Conservation (phyloP, 1,284 basidiomycete genomes). For the Malassezia sp. region DNA sequence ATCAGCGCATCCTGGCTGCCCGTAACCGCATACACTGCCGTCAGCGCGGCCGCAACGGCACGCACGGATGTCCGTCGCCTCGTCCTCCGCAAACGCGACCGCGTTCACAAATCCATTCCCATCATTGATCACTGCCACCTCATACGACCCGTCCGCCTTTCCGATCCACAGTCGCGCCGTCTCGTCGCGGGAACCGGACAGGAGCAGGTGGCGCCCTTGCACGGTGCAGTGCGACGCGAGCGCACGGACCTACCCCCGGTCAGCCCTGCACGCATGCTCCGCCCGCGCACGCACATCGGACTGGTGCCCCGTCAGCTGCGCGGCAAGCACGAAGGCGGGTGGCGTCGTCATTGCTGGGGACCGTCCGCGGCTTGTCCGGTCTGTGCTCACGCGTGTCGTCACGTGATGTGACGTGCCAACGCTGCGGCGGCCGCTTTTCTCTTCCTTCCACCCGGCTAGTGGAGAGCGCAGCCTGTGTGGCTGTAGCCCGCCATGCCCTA, state of each 20-base stretch:
- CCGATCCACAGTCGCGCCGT: constrained; percentile 22
- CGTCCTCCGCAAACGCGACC: constrained; percentile 20
- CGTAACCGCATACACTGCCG: constrained; percentile 21
- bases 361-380: no score
- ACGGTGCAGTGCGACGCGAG: constrained; percentile 29
- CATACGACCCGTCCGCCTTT: background rate
- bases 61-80: constrained; percentile 10
- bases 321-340: constrained; percentile 19
- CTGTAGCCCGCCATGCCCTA: no score
- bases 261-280: background rate
- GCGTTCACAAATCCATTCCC: constrained; percentile 42
- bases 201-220: constrained; percentile 24
- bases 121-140: constrained; percentile 19
- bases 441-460: no score
- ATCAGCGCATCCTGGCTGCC: constrained; percentile 41
- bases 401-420: background rate
- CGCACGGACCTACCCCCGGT: constrained; percentile 24
- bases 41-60: background rate
- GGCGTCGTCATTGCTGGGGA: no score
- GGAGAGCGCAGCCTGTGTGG: no score
- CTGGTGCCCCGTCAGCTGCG: constrained; percentile 27
- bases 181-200: constrained; percentile 20
- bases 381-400: no score
- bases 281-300: constrained; percentile 30
- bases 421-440: background rate